These are phyloP conservation scores for Parmelia sp. DNA, from an alignment of 495 filamentous ascomycete species.

Conservation along the genomic window DNA sequence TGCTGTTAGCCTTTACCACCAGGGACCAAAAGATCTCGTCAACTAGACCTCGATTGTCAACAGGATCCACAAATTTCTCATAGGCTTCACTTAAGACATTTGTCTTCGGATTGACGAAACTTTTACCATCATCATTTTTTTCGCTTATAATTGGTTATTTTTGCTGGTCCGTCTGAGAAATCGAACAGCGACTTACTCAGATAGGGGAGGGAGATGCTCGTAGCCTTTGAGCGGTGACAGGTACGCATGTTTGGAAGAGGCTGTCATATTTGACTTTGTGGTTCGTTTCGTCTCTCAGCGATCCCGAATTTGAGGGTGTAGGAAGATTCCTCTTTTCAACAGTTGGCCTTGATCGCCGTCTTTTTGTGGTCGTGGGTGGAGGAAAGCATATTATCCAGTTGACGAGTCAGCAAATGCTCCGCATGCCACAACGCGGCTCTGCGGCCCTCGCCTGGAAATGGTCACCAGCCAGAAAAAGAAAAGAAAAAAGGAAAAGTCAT, in stretches of 20 bases:
- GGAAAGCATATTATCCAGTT: neutral
- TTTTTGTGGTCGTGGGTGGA: neutral
- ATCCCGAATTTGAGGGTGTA: no score
- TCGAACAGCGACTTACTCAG: constrained; percentile 46
- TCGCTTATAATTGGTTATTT: constrained; percentile 30
- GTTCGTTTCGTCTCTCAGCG: no score
- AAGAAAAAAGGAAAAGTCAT: no score
- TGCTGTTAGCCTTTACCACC: constrained; percentile 55
- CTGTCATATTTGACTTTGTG: constrained; percentile 19
- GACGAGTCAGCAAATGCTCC: no score
- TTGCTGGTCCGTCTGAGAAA: neutral
- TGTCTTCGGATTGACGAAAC: constrained; percentile 51
- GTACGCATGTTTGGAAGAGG: constrained; percentile 43
- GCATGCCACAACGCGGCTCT: no score
- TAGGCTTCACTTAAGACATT: constrained; percentile 57
- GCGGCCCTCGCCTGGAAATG: no score
- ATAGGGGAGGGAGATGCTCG: constrained; percentile 54
- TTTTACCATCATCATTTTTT: constrained; percentile 58
- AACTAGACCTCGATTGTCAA: constrained; percentile 47
- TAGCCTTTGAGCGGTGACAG: constrained; percentile 64
- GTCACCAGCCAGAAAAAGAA: no score
- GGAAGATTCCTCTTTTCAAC: no score
- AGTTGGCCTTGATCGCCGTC: neutral
- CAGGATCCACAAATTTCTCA: constrained; percentile 55
- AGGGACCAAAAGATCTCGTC: neutral